Evolutionary conservation across 108 stramenopile genomes (phyloP).

Genomic region (Bacterosira constricta): DNA sequence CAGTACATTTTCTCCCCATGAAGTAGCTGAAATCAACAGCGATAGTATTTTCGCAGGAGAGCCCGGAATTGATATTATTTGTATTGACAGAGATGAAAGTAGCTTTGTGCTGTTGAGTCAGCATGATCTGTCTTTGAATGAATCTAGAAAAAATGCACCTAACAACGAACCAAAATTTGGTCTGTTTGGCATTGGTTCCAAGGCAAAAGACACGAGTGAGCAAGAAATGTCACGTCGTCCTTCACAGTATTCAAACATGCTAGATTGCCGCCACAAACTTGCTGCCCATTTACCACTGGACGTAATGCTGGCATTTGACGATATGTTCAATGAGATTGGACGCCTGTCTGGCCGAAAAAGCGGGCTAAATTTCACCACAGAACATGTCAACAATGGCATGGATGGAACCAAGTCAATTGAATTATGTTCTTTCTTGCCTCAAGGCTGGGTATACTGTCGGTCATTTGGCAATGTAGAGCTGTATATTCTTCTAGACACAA

Average conservation of each 20-base stretch:
- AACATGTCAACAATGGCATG: neutral
- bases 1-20: conserved; percentile 21
- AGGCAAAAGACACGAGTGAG: conserved; percentile 25
- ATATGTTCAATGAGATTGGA: conserved; percentile 72
- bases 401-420: conserved; percentile 33
- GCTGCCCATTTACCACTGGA: conserved; percentile 65
- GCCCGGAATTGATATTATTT: conserved; percentile 61
- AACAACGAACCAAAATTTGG: conserved; percentile 12
- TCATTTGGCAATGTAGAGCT: conserved; percentile 55
- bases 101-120: conserved; percentile 58
- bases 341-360: conserved; percentile 1
- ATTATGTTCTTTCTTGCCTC: conserved; percentile 66
- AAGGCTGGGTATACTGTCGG: conserved; percentile 71
- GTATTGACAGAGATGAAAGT: conserved; percentile 54
- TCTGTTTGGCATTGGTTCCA: conserved; percentile 43
- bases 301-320: conserved; percentile 72
- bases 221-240: neutral
- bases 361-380: conserved; percentile 2
- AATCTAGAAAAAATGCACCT: conserved; percentile 27
- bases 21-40: conserved; percentile 14
- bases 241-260: conserved; percentile 11
- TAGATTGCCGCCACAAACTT: conserved; percentile 74
- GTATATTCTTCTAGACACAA: conserved; percentile 70
- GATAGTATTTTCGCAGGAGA: conserved; percentile 28
- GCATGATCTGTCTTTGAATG: conserved; percentile 39